Percentiles rank a stretch among this genome's conserved stretches.
phyloP scores from a whole-genome alignment of 495 filamentous ascomycete species.

The Penicillium atrosanguineum region DNA sequence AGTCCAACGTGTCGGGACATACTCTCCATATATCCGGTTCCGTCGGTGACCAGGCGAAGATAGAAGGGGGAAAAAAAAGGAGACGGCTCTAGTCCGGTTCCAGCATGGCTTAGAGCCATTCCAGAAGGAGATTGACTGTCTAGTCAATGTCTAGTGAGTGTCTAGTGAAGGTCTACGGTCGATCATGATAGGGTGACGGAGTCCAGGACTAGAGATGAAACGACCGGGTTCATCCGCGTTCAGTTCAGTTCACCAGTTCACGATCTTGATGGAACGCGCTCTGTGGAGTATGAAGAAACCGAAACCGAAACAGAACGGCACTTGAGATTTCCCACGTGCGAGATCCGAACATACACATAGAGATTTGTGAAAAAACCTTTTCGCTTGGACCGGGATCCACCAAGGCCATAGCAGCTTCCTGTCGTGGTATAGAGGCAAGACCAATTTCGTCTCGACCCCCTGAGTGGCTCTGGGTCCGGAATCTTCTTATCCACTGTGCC shows the following conservation, averaged over 20 bases:
- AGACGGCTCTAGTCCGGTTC: not conserved
- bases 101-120: constrained; percentile 1
- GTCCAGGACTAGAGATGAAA: no score
- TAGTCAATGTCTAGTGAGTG: no score
- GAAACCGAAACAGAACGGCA: not conserved
- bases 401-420: constrained; percentile 13
- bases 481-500: not conserved
- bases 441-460: constrained; percentile 1
- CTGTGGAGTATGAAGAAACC: not conserved
- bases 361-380: not conserved
- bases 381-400: constrained; percentile 6
- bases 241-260: no score
- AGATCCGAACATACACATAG: not conserved
- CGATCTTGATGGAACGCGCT: not conserved
- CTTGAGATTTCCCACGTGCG: constrained; percentile 8
- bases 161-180: no score
- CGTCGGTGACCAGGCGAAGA: constrained; percentile 1
- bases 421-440: constrained; percentile 11
- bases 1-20: constrained; percentile 3
- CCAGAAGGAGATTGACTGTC: no score
- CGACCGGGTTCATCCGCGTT: no score
- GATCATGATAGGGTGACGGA: no score
- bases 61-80: not conserved
- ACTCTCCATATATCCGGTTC: constrained; percentile 4
- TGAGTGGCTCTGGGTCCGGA: constrained; percentile 1